These are phyloP conservation scores for Calonectria pteridis DNA, from an alignment of 2,329 filamentous ascomycete genomes.

Conservation along the genomic window DNA sequence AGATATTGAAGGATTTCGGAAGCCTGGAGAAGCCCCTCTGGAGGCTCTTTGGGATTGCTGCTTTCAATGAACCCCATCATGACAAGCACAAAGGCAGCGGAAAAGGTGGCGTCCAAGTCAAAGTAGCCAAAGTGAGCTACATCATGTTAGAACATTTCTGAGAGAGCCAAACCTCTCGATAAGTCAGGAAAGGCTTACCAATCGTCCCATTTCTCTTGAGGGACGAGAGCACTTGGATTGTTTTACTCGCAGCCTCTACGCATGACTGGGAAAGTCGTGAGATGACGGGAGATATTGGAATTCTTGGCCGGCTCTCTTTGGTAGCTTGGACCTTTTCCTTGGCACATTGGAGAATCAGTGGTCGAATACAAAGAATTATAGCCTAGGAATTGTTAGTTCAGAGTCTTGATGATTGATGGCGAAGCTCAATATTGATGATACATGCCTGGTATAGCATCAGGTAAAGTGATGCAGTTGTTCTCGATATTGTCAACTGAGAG, in stretches of 20 bases:
- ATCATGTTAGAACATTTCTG: neutral
- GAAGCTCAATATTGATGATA: neutral
- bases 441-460: slow-evolving; percentile 44
- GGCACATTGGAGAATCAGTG: slow-evolving; percentile 44
- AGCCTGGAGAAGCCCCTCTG: slow-evolving; percentile 40
- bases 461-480: slow-evolving; percentile 45
- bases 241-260: slow-evolving; percentile 44
- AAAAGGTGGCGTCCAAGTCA: slow-evolving; percentile 46
- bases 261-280: slow-evolving; percentile 40
- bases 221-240: slow-evolving; percentile 40
- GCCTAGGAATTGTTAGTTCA: slow-evolving; percentile 30
- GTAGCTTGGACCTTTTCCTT: slow-evolving; percentile 44
- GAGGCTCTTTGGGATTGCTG: slow-evolving; percentile 36
- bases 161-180: too few species aligned
- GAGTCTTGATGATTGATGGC: neutral
- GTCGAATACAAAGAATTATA: slow-evolving; percentile 46
- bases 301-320: slow-evolving; percentile 17
- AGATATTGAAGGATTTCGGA: slow-evolving; percentile 41
- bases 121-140: slow-evolving; percentile 45
- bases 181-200: slow-evolving; percentile 22
- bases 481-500: slow-evolving; percentile 34
- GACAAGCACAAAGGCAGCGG: slow-evolving; percentile 43
- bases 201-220: slow-evolving; percentile 39
- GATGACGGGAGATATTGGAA: slow-evolving; percentile 34
- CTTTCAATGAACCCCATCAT: slow-evolving; percentile 46